phyloP scores from a whole-genome alignment of 169 alveolate species.

The Eimeria necatrix region DNA sequence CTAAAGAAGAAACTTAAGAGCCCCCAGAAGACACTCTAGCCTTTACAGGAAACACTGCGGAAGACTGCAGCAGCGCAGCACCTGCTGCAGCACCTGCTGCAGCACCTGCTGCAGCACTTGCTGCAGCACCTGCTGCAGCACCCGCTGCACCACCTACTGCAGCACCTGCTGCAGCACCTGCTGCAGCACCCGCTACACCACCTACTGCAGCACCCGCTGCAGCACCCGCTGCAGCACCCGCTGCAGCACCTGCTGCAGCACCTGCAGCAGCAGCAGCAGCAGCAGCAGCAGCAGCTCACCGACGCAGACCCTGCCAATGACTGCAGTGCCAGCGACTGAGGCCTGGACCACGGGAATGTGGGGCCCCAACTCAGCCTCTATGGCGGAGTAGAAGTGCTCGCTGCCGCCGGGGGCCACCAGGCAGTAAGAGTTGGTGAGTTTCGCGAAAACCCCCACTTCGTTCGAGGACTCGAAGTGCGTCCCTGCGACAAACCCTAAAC shows the following conservation, averaged over 20 bases:
- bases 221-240: background rate
- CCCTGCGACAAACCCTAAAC: conserved; percentile 74
- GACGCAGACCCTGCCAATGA: conserved; percentile 98
- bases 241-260: background rate
- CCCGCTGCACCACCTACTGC: too few species aligned
- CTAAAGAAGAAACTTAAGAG: too few species aligned
- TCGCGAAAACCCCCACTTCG: conserved; percentile 99
- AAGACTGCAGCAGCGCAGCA: too few species aligned
- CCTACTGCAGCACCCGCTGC: too few species aligned
- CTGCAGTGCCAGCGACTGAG: conserved; percentile 97
- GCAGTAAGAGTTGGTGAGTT: conserved; percentile 97
- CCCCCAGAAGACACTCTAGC: too few species aligned
- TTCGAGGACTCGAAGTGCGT: conserved; percentile 97
- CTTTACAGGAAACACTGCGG: too few species aligned
- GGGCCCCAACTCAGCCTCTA: conserved; percentile 97
- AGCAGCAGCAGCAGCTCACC: conserved; percentile 86
- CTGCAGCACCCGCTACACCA: too few species aligned
- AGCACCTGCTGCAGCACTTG: too few species aligned
- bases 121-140: too few species aligned
- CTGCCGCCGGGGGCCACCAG: conserved; percentile 97
- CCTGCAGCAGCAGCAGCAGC: background rate
- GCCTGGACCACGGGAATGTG: conserved; percentile 98
- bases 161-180: too few species aligned
- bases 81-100: too few species aligned
- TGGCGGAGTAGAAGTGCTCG: conserved; percentile 97